phyloP scores from a whole-genome alignment of 371 early-diverging fungal species.

The Chytridiales sp. region DNA sequence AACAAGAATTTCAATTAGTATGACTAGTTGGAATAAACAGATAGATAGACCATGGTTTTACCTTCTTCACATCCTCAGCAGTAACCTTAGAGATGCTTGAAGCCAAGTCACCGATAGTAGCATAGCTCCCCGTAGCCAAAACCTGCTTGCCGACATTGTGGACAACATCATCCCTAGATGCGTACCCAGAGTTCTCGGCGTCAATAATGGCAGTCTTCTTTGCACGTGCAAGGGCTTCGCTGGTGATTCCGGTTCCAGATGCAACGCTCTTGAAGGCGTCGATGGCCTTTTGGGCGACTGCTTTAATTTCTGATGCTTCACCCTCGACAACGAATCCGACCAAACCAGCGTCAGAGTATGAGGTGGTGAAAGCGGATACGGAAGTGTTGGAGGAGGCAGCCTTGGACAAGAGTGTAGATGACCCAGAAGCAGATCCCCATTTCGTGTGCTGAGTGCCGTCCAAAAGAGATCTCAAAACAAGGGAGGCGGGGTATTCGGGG shows the following conservation, averaged over 20 bases:
- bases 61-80: slow-evolving; percentile 45
- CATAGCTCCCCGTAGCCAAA: slow-evolving; percentile 23
- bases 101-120: slow-evolving; percentile 30
- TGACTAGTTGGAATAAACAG: not conserved
- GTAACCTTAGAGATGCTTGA: slow-evolving; percentile 42
- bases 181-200: slow-evolving; percentile 57
- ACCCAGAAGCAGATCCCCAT: slow-evolving; percentile 60
- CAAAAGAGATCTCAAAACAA: slow-evolving; percentile 77
- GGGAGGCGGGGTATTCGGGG: slow-evolving; percentile 65
- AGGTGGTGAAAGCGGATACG: slow-evolving; percentile 77
- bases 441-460: slow-evolving; percentile 75
- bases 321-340: slow-evolving; percentile 80
- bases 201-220: slow-evolving; percentile 84
- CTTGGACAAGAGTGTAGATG: slow-evolving; percentile 69
- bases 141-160: slow-evolving; percentile 56
- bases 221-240: slow-evolving; percentile 73
- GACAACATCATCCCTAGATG: slow-evolving; percentile 65
- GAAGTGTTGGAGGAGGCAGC: slow-evolving; percentile 56
- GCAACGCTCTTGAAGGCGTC: slow-evolving; percentile 71
- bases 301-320: slow-evolving; percentile 51
- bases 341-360: slow-evolving; percentile 92
- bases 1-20: not conserved
- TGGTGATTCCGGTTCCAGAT: slow-evolving; percentile 56
- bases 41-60: slow-evolving; percentile 2
- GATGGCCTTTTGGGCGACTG: slow-evolving; percentile 63